Evolutionary conservation across 495 filamentous ascomycete species (phyloP).

Genomic region (Penicillium psychrofluorescens): DNA sequence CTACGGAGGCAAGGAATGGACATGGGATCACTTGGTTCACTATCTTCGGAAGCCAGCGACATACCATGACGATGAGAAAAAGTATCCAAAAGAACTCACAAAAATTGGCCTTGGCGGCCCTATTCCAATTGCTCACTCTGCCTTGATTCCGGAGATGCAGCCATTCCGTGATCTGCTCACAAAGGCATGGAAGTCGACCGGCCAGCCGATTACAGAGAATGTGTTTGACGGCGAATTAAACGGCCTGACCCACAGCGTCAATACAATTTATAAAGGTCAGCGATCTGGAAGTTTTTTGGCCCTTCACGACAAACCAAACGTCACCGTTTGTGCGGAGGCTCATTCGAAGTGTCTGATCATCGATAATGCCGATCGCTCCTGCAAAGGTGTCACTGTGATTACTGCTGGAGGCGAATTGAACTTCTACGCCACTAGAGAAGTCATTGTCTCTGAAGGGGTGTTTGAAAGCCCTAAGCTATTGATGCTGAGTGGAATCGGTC

Average conservation of each 20-base stretch:
- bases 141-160: conserved; percentile 38
- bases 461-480: conserved; percentile 55
- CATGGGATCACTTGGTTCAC: conserved; percentile 33
- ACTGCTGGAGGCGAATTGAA: conserved; percentile 8
- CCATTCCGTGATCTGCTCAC: conserved; percentile 43
- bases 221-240: conserved; percentile 35
- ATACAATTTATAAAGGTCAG: conserved; percentile 46
- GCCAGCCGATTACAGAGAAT: conserved; percentile 4
- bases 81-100: conserved; percentile 19
- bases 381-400: conserved; percentile 36
- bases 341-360: conserved; percentile 43
- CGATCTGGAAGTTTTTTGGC: conserved; percentile 39
- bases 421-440: conserved; percentile 26
- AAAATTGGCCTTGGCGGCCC: conserved; percentile 38
- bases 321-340: conserved; percentile 33
- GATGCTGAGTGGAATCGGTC: conserved; percentile 54
- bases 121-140: conserved; percentile 40
- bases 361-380: conserved; percentile 18
- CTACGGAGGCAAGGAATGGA: conserved; percentile 43
- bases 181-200: conserved; percentile 37
- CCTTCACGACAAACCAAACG: conserved; percentile 41
- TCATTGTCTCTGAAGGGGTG: conserved; percentile 52
- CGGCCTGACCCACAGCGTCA: conserved; percentile 42
- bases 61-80: conserved; percentile 37
- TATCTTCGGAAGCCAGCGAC: conserved; percentile 40